These are phyloP conservation scores for Porogramme epimiltina DNA, from an alignment of 1,284 basidiomycete species.

Conservation along the genomic window DNA sequence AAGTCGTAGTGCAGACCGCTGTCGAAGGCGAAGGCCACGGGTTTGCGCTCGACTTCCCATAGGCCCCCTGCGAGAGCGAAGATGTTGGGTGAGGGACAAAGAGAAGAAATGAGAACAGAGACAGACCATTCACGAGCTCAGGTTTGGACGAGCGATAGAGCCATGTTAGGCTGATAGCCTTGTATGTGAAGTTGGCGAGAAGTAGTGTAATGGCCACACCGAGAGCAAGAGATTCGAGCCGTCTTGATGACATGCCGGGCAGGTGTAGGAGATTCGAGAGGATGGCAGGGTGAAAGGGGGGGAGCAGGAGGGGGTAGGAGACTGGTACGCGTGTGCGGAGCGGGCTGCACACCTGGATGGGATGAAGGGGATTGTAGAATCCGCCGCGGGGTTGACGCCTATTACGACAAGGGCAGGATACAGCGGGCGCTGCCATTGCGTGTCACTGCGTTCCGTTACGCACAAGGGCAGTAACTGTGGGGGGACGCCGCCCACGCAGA, in stretches of 20 bases:
- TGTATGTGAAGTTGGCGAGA: slow-evolving; percentile 13
- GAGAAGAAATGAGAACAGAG: neutral
- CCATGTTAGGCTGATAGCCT: slow-evolving; percentile 8
- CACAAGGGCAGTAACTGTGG: too few relatives aligned
- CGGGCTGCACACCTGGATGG: too few relatives aligned
- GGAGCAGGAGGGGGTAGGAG: neutral
- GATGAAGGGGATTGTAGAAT: too few relatives aligned
- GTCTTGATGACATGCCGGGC: neutral
- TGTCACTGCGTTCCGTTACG: too few relatives aligned
- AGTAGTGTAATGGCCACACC: slow-evolving; percentile 1
- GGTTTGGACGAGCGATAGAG: slow-evolving; percentile 1
- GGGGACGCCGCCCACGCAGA: too few relatives aligned
- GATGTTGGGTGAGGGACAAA: neutral
- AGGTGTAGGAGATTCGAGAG: neutral
- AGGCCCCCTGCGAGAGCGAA: slow-evolving; percentile 7
- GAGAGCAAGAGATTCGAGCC: slow-evolving; percentile 1
- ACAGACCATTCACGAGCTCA: slow-evolving; percentile 8
- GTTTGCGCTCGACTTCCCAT: slow-evolving; percentile 19
- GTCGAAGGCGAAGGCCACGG: slow-evolving; percentile 22
- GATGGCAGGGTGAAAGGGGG: neutral
- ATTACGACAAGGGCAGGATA: too few relatives aligned
- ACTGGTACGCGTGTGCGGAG: too few relatives aligned
- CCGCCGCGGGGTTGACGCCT: too few relatives aligned
- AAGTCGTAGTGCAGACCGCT: slow-evolving; percentile 18
- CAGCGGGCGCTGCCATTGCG: too few relatives aligned